Evolutionary conservation across 495 filamentous ascomycete genomes (phyloP).

Genomic region (Penicillium longicatenatum): DNA sequence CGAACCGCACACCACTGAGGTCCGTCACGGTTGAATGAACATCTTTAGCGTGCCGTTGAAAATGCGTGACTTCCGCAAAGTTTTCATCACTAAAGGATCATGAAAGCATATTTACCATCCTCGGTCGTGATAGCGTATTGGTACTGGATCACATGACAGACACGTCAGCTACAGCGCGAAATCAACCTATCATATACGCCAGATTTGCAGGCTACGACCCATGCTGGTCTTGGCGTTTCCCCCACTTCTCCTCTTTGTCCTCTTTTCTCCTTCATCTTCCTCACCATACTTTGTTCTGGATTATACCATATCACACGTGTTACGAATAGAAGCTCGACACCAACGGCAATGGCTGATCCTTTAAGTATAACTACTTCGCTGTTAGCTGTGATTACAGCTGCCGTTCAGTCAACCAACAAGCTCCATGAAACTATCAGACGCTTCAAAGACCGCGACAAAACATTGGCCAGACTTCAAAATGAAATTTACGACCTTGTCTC

Average conservation of each 20-base stretch:
- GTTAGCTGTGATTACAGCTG: slow-evolving; percentile 6
- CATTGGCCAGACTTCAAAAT: slow-evolving; percentile 6
- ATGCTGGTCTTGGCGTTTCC: not conserved
- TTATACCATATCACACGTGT: too few species aligned
- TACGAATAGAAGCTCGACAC: not conserved
- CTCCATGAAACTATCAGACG: slow-evolving; percentile 4
- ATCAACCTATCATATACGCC: not conserved
- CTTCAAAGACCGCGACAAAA: slow-evolving; percentile 7
- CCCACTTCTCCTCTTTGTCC: not conserved
- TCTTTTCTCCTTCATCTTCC: not conserved
- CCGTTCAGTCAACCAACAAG: slow-evolving; percentile 5
- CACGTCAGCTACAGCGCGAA: not conserved
- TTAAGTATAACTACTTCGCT: slow-evolving; percentile 6
- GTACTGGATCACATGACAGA: not conserved
- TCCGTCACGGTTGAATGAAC: too few species aligned
- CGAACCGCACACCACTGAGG: too few species aligned
- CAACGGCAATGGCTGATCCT: slow-evolving; percentile 1
- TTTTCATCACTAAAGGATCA: too few species aligned
- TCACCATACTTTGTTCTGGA: not conserved
- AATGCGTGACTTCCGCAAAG: too few species aligned
- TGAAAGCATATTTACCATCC: too few species aligned
- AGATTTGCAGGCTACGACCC: not conserved
- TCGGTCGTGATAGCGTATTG: too few species aligned
- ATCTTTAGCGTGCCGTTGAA: too few species aligned
- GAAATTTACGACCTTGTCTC: not conserved